phyloP scores from a whole-genome alignment of 2,329 filamentous ascomycete genomes.

The Hymenoscyphus repandus region DNA sequence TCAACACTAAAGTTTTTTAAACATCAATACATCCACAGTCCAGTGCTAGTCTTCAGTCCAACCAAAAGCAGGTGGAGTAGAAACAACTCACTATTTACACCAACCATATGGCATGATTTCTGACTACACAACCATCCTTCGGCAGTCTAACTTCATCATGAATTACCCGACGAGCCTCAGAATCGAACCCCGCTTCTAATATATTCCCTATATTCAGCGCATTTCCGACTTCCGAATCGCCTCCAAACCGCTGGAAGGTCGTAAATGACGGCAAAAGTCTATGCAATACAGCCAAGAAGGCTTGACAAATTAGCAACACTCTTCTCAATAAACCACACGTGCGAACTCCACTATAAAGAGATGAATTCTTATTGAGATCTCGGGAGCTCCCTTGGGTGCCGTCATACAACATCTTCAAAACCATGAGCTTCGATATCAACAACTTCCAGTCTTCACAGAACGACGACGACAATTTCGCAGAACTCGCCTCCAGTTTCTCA shows the following conservation, averaged over 20 bases:
- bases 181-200: slow-evolving; percentile 4
- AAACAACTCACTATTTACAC: too few relatives aligned
- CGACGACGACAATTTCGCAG: not conserved
- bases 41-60: too few relatives aligned
- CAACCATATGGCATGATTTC: too few relatives aligned
- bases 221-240: slow-evolving; percentile 6
- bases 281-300: slow-evolving; percentile 3
- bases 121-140: too few relatives aligned
- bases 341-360: slow-evolving; percentile 1
- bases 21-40: too few relatives aligned
- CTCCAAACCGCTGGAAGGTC: slow-evolving; percentile 3
- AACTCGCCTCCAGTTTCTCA: not conserved
- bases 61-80: too few relatives aligned
- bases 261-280: not conserved
- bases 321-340: not conserved
- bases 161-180: slow-evolving; percentile 2
- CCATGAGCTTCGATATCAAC: not conserved
- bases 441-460: not conserved
- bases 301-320: slow-evolving; percentile 3
- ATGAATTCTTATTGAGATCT: slow-evolving; percentile 1
- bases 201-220: not conserved
- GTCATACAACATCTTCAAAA: not conserved
- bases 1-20: too few relatives aligned
- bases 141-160: not conserved
- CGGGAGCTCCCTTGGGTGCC: not conserved